Conservation (phyloP, 225 moss, liverwort and hornwort genomes). For the Thuidium tamariscinum region DNA sequence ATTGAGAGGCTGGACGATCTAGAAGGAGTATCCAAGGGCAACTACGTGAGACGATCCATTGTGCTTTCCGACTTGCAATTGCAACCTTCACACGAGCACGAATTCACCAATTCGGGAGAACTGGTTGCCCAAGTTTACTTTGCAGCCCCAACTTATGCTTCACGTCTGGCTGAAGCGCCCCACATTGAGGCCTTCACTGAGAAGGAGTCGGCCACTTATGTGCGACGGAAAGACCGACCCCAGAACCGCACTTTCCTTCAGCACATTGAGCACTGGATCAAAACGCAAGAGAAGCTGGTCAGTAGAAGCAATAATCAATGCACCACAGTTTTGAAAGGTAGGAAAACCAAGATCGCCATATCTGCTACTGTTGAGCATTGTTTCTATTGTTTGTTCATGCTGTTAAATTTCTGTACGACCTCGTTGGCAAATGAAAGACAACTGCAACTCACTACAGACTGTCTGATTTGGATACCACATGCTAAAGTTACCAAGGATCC, state of each 20-base stretch:
- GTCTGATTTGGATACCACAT: neutral
- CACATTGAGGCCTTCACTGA: slow-evolving; percentile 76
- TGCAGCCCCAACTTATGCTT: slow-evolving; percentile 51
- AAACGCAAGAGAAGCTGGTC: slow-evolving; percentile 15
- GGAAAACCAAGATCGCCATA: neutral
- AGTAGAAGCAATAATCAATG: neutral
- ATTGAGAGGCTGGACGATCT: slow-evolving; percentile 61
- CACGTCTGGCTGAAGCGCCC: slow-evolving; percentile 42
- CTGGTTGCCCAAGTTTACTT: slow-evolving; percentile 71
- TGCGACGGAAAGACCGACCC: slow-evolving; percentile 66
- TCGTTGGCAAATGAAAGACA: neutral
- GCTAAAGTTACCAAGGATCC: neutral
- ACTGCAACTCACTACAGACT: neutral
- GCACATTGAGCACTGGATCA: slow-evolving; percentile 76
- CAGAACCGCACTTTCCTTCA: slow-evolving; percentile 75
- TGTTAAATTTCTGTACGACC: neutral
- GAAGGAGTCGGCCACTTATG: slow-evolving; percentile 67
- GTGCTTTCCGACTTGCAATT: slow-evolving; percentile 49
- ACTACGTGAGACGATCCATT: slow-evolving; percentile 59
- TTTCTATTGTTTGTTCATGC: neutral
- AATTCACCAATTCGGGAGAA: slow-evolving; percentile 10
- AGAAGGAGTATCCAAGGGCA: slow-evolving; percentile 65
- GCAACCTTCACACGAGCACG: slow-evolving; percentile 10
- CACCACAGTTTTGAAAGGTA: neutral
- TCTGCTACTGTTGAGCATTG: neutral